Base-by-base conservation (phyloP, 805 yeast species). In the Hanseniaspora pseudoguilliermondii region DNA sequence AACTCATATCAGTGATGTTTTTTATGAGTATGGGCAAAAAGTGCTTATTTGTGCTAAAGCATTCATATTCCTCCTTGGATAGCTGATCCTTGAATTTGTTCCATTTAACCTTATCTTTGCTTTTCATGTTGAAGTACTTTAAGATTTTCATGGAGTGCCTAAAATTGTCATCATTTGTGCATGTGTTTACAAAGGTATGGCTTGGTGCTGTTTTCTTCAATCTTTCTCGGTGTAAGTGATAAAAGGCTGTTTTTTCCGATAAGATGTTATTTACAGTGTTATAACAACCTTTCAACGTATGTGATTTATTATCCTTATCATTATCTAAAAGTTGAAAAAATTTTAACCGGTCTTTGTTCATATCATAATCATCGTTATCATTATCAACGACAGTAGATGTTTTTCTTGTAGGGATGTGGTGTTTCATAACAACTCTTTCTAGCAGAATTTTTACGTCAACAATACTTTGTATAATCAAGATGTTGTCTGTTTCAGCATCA, bases 1-100 rank as follows among this genome's bases (percentile, higher is more conserved):
- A 66, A 18, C 75, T 69, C 2, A 70, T 55, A 62, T 91, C 97
- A 0, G 96, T 88, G 57, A 79, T 82, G 16, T 69, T 63, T 58
- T 77, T 79, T 34, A 78, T 67, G 3, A 53, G 23, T 34, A 78
- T 69, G 13, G 83, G 83, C n/a, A 79, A 70, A 60, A 73, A 78
- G 64, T 80, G 84, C 54, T 75, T 74, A 55, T 73, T 74, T 20
- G 60, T 61, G 44, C 62, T 66, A 20, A 70, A 63, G 61, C 66
- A 75, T 34, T 59, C 51, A 6, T 62, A 46, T 39, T 67, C 59
- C 1, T 69, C 59, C n/a, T 57, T 59, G n/a, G 64, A 61, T n/a
- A 69, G 59, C 35, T 64, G 65, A n/a, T 60, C 39, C 21, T 44
- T 34, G 16, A 34, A 32, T 11, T 38, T 55, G 5, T 10, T 34